Evolutionary conservation across 1,139 yeast species (phyloP).

Genomic region (Magnusiomyces ingens): DNA sequence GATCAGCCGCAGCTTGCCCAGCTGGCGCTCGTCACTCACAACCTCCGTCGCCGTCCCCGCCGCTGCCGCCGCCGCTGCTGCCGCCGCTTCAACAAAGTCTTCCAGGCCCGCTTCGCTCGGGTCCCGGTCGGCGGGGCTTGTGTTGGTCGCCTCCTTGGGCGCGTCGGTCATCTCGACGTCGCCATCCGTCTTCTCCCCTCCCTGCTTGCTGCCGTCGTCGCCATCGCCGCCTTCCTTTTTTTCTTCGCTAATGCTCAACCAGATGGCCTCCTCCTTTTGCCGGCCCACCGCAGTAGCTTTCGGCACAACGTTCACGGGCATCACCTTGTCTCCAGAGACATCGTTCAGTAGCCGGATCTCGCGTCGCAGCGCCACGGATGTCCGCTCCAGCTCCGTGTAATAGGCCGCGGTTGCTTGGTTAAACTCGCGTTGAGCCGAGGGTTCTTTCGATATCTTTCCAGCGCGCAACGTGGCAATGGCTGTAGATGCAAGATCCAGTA

Average conservation of each 20-base stretch:
- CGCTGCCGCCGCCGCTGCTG: no score
- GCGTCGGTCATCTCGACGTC: slow-evolving; percentile 8
- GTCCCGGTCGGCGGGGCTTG: no score
- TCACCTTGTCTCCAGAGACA: slow-evolving; percentile 35
- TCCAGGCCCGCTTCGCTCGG: no score
- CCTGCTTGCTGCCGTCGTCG: background rate
- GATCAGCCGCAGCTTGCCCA: background rate
- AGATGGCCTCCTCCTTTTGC: slow-evolving; percentile 30
- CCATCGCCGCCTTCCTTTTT: background rate
- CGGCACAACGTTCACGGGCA: slow-evolving; percentile 32
- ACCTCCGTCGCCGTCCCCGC: background rate
- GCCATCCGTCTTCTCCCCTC: no score
- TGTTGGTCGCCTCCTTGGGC: background rate
- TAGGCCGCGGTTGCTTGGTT: slow-evolving; percentile 27
- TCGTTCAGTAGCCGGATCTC: slow-evolving; percentile 37
- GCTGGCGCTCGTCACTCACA: background rate
- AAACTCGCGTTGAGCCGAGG: slow-evolving; percentile 29
- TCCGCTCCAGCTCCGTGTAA: slow-evolving; percentile 29
- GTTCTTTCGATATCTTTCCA: slow-evolving; percentile 30
- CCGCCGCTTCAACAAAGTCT: no score
- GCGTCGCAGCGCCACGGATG: slow-evolving; percentile 36
- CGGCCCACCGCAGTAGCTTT: slow-evolving; percentile 34
- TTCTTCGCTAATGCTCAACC: slow-evolving; percentile 23
- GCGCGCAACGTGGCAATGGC: slow-evolving; percentile 35
- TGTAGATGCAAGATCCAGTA: slow-evolving; percentile 36